Evolutionary conservation across 1,139 yeast genomes (phyloP), one percentile per base, ranked within the genome.

Genomic region (Schwanniomyces etchellsii): DNA sequence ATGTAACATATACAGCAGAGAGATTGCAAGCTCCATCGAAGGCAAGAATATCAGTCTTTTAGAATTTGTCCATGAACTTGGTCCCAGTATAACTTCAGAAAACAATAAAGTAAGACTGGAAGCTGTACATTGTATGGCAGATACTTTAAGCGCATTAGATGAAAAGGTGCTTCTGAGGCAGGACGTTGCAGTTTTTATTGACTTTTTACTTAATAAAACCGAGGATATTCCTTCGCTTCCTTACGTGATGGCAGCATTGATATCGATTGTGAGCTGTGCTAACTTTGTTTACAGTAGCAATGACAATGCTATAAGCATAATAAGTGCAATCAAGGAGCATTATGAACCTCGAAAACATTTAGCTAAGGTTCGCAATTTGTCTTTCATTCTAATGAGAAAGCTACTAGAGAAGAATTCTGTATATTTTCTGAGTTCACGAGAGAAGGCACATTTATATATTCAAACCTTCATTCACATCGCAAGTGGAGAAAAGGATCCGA

Each of bases 401-500:
- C 36, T 77, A 12, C 43, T 68, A 18, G 36, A 40, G 4, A 48
- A 40, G 20, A 58, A 45, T 33, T 25, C 35, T n/a, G 39, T 35
- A 14, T 46, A 34, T 36, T 39, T 48, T 26, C 27, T 35, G 27
- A 31, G 40, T 10, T 37, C 40, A 12, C 40, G 35, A 9, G 36
- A 35, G 5, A 30, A 39, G 16, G 55, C 64, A 13, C 69, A 70
- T 21, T 39, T 53, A 10, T 76, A 69, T 35, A 64, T 84, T 20
- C 54, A 67, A 31, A 55, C 81, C 0, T 88, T 81, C 44, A 53
- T 83, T 22, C 76, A 77, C 36, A 50, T 86, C 27, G 84, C 95
- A 4, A 66, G 75, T 7, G 95, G 95, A 16, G 99, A 91, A 49
- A 93, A 91, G 48, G 98, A 91, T 53, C 99, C 99, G 3, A 66